Evolutionary conservation across 805 yeast species (phyloP).

Genomic region (Yarrowia hollandica): DNA sequence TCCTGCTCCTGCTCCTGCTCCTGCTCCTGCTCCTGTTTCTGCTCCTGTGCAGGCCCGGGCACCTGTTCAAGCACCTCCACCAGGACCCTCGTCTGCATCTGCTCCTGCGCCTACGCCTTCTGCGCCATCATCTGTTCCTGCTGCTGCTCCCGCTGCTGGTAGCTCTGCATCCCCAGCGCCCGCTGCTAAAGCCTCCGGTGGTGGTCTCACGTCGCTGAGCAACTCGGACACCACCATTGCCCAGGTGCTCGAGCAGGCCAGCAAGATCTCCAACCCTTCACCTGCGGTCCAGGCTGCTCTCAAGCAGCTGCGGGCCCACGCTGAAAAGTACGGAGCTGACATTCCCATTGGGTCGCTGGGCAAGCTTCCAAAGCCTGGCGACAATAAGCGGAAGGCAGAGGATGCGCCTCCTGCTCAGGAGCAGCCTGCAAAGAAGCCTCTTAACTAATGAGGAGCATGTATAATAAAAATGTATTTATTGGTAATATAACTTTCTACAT

Average conservation of each 20-base stretch:
- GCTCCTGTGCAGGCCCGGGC: background rate
- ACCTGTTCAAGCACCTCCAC: background rate
- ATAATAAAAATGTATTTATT: conserved; percentile 25
- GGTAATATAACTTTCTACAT: background rate
- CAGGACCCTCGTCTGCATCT: background rate
- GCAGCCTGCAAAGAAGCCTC: conserved; percentile 18
- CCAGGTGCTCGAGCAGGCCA: conserved; percentile 42
- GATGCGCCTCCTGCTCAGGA: conserved; percentile 6
- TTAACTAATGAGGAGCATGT: conserved; percentile 14
- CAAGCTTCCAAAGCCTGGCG: conserved; percentile 23
- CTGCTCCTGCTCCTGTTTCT: background rate
- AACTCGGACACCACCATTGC: conserved; percentile 36
- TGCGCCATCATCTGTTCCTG: conserved; percentile 6
- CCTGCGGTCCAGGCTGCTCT: conserved; percentile 41
- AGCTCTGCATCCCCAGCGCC: conserved; percentile 3
- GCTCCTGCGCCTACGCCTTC: conserved; percentile 2
- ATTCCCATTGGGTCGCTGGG: conserved; percentile 27
- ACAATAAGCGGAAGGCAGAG: conserved; percentile 23
- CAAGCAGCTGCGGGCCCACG: conserved; percentile 42
- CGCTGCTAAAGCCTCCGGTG: conserved; percentile 4
- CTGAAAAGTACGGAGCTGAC: conserved; percentile 31
- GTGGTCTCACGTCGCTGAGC: conserved; percentile 14
- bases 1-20: background rate
- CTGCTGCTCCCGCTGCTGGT: conserved; percentile 15
- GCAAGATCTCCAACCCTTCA: conserved; percentile 42